A percentile compares a stretch with the other conserved stretches of the same genome.
Conservation (phyloP, 2,329 filamentous ascomycete species). For the Aspergillus pseudoviridinutans region DNA sequence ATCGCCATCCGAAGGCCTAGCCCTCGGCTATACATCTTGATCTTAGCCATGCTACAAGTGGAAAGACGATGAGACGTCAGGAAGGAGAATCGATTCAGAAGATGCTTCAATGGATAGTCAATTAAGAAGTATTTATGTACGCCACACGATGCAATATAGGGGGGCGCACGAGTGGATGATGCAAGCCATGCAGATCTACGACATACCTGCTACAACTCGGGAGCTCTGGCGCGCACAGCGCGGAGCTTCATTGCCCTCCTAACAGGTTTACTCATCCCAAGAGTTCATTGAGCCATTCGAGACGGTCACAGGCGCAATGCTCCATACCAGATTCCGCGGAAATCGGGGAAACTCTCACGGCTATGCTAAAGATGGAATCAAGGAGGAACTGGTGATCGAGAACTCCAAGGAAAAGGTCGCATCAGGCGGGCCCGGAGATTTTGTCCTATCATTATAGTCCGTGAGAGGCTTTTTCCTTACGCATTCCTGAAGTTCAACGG, state of each 20-base stretch:
- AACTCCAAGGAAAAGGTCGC: conserved; percentile 8
- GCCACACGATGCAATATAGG: background rate
- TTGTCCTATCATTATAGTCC: conserved; percentile 16
- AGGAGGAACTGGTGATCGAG: conserved; percentile 12
- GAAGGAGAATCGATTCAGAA: background rate
- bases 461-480: conserved; percentile 9
- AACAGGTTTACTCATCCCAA: background rate
- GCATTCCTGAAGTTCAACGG: conserved; percentile 11
- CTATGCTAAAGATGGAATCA: conserved; percentile 3
- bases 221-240: background rate
- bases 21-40: conserved; percentile 25
- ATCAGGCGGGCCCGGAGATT: conserved; percentile 3
- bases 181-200: conserved; percentile 1
- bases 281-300: background rate
- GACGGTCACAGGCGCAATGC: conserved; percentile 3
- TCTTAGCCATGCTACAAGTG: conserved; percentile 15
- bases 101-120: background rate
- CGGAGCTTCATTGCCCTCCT: background rate
- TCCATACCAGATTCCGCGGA: conserved; percentile 18
- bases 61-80: background rate
- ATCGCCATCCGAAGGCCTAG: conserved; percentile 24
- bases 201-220: conserved; percentile 1
- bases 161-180: background rate
- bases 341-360: conserved; percentile 11
- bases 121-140: background rate